These are phyloP conservation scores for Neurospora sp. DNA, from an alignment of 2,329 filamentous ascomycete species.

Conservation along the genomic window DNA sequence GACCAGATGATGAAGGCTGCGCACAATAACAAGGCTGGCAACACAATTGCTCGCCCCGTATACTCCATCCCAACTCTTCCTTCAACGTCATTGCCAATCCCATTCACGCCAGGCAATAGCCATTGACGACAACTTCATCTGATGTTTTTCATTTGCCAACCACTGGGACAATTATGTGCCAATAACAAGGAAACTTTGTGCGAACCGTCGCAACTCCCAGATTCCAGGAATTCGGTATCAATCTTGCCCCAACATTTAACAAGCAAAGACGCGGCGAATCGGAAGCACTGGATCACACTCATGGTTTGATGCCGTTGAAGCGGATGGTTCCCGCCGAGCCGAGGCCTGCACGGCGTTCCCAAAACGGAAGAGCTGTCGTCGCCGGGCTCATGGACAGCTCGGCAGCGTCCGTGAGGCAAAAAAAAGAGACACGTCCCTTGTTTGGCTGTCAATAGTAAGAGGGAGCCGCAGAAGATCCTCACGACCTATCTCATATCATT, in stretches of 20 bases:
- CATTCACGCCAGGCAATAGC: neutral
- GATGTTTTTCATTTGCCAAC: neutral
- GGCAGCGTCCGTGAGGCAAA: neutral
- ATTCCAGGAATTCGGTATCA: neutral
- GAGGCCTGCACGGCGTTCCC: neutral
- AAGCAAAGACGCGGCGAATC: neutral
- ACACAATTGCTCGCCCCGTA: neutral
- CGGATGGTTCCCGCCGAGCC: neutral
- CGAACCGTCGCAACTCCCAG: neutral
- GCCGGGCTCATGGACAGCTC: neutral
- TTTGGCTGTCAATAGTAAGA: neutral
- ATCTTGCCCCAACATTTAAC: neutral
- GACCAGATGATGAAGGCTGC: neutral
- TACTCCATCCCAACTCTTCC: neutral
- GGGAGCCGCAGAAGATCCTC: neutral
- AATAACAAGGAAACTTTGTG: neutral
- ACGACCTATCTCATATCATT: neutral
- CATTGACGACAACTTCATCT: neutral
- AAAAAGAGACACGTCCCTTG: neutral
- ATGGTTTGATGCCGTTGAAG: neutral
- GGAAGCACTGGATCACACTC: neutral
- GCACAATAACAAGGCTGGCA: neutral
- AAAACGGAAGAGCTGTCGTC: neutral
- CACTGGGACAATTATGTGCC: neutral
- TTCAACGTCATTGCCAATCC: neutral